Base-by-base conservation (phyloP, 495 filamentous ascomycete genomes). In the Penicillium antarcticum region DNA sequence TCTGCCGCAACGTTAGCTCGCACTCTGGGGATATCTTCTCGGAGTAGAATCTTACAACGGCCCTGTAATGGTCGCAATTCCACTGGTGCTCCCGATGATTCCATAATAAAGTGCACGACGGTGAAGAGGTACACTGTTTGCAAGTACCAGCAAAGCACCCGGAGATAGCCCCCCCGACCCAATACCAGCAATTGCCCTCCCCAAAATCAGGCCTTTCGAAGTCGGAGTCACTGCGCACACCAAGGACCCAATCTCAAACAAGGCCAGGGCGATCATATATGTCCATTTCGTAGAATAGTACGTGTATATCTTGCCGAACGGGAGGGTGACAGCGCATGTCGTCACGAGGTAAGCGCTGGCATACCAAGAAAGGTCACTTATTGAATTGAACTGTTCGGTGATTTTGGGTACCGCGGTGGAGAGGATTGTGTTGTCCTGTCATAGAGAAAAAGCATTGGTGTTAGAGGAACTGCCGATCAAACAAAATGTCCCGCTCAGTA, bases 331-430 rank as follows among this genome's bases (percentile, higher is more conserved):
- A 2, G 86, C 72, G 56, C 82, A 87, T 1, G 83, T 85, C 8
- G 87, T 90, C 55, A 95, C 78, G 29, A 96, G 79, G 60, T 81
- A 81, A 2, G 75, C 74, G 48, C 78, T 80, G 17, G 84, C 88
- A 50, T 92, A 92, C 89, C 89, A 92, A 34, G 87, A 88, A 0
- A 95, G 79, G 57, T 92, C 89, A 24, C 76, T 72, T 0, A 94
- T 63, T 17, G 86, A 82, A 19, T 87, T 75, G 68, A 95, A 95
- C 34, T 88, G 68, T 59, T 90, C 84, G 0, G 89, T 92, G 46
- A 95, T 92, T 44, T 82, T 82, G 4, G 89, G 89, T 45, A 92
- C 89, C n/a, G 89, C 89, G 0, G 89, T 92, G 6, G 87, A 83
- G 44, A 95, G 87, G 57, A 94, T 91, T 8, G 89, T 88, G 57